Evolutionary conservation across 1,139 yeast species (phyloP).

Genomic region (Diutina neorugosa): DNA sequence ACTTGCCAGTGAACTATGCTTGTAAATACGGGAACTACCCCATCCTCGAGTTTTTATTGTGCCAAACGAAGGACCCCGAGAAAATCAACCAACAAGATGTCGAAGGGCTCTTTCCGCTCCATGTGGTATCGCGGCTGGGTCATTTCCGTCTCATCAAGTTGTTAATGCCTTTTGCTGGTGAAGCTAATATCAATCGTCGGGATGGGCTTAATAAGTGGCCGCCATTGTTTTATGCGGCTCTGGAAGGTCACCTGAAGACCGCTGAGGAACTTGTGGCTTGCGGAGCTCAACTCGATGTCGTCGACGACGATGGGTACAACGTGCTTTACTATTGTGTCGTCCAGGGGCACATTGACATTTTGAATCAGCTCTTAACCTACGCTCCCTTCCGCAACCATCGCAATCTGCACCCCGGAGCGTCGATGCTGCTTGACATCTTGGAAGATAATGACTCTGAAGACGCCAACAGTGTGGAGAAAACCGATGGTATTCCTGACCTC

Average conservation of each 20-base stretch:
- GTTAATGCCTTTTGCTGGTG: constrained; percentile 61
- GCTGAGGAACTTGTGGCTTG: constrained; percentile 58
- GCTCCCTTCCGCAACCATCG: constrained; percentile 6
- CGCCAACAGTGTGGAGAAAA: constrained; percentile 25
- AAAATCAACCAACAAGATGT: constrained; percentile 52
- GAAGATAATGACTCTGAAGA: constrained; percentile 28
- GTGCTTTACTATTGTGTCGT: constrained; percentile 87
- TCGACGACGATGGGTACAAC: constrained; percentile 76
- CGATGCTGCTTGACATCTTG: neutral
- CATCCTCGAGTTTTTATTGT: constrained; percentile 49
- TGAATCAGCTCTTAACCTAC: constrained; percentile 47
- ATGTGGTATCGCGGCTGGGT: constrained; percentile 81
- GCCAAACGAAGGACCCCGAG: constrained; percentile 15
- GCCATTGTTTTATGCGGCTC: constrained; percentile 82
- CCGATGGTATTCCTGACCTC: constrained; percentile 78
- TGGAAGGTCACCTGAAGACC: constrained; percentile 68
- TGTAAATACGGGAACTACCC: constrained; percentile 74
- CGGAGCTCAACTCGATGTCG: constrained; percentile 59
- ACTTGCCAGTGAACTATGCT: constrained; percentile 80
- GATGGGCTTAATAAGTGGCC: constrained; percentile 92
- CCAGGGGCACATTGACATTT: constrained; percentile 79
- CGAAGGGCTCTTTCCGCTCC: constrained; percentile 82
- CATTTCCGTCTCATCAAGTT: constrained; percentile 56
- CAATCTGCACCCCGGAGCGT: neutral
- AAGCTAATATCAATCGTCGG: constrained; percentile 45